These are phyloP conservation scores for Syzygium aromaticum DNA, from an alignment of 345 rosid species.

Conservation along the genomic window DNA sequence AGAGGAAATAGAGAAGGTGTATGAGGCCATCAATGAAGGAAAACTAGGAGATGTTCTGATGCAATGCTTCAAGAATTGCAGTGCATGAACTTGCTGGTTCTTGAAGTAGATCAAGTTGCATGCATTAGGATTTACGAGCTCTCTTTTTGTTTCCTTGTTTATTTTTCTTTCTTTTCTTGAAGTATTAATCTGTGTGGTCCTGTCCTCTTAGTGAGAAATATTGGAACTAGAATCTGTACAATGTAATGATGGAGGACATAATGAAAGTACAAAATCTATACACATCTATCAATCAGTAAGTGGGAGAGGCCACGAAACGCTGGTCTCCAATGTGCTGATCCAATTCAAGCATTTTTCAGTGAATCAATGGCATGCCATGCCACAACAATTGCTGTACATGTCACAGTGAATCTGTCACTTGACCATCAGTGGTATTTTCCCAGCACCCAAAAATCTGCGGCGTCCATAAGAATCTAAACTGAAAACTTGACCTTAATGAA, in stretches of 20 bases:
- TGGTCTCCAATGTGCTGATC: background rate
- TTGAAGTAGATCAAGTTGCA: background rate
- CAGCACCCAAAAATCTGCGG: background rate
- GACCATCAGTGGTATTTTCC: background rate
- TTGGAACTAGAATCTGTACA: background rate
- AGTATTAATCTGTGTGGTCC: background rate
- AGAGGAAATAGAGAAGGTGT: slow-evolving; percentile 41
- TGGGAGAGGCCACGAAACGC: background rate
- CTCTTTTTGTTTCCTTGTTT: background rate
- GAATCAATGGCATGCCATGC: background rate
- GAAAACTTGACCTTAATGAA: background rate
- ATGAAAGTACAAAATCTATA: background rate
- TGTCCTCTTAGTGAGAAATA: background rate
- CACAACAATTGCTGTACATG: background rate
- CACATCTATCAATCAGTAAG: background rate
- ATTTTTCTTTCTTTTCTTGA: background rate
- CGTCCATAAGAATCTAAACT: background rate
- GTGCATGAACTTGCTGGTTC: background rate
- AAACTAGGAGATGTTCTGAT: slow-evolving; percentile 24
- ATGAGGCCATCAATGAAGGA: slow-evolving; percentile 28
- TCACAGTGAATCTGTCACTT: background rate
- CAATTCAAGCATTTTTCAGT: background rate
- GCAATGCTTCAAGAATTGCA: slow-evolving; percentile 12
- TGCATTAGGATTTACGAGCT: background rate
- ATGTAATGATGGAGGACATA: background rate